Conservation (phyloP, 164 flowering plant species). For the Liriodendron chinense region DNA sequence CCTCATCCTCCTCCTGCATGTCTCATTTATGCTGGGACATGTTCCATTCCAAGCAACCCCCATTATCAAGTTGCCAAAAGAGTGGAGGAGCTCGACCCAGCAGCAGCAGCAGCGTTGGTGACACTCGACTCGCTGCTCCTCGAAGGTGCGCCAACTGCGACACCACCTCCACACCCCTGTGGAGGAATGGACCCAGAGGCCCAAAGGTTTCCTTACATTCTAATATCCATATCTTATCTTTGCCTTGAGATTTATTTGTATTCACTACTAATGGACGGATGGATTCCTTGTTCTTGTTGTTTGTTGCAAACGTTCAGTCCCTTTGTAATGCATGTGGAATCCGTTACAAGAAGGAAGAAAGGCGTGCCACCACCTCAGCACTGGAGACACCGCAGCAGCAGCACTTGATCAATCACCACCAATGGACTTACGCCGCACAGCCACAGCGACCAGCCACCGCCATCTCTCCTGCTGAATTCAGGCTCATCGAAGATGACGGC, state of each 20-base stretch:
- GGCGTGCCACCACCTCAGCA: conserved; percentile 67
- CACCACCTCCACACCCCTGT: conserved; percentile 97
- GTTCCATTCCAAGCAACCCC: conserved; percentile 31
- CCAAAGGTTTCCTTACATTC: conserved; percentile 61
- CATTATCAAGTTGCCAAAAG: conserved; percentile 7
- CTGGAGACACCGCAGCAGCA: conserved; percentile 30
- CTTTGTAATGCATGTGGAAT: conserved; percentile 99
- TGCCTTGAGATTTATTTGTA: neutral
- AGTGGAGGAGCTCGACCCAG: conserved; percentile 9
- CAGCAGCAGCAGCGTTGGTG: conserved; percentile 24
- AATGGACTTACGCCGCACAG: conserved; percentile 33
- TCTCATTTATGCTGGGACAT: conserved; percentile 71
- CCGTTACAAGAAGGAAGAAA: conserved; percentile 95
- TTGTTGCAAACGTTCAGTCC: conserved; percentile 45
- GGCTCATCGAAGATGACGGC: conserved; percentile 45
- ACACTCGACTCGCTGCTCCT: conserved; percentile 49
- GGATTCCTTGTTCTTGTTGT: neutral
- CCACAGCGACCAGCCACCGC: conserved; percentile 38
- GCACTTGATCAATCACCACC: conserved; percentile 15
- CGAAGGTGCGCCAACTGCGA: conserved; percentile 98
- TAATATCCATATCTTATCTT: neutral
- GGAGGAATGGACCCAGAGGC: conserved; percentile 98
- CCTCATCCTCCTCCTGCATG: conserved; percentile 10
- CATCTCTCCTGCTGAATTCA: conserved; percentile 44
- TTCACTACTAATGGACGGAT: neutral